Evolutionary conservation across 2,329 filamentous ascomycete genomes (phyloP), one percentile per base, ranked within the genome.

Genomic region (Alternaria incomplexa): DNA sequence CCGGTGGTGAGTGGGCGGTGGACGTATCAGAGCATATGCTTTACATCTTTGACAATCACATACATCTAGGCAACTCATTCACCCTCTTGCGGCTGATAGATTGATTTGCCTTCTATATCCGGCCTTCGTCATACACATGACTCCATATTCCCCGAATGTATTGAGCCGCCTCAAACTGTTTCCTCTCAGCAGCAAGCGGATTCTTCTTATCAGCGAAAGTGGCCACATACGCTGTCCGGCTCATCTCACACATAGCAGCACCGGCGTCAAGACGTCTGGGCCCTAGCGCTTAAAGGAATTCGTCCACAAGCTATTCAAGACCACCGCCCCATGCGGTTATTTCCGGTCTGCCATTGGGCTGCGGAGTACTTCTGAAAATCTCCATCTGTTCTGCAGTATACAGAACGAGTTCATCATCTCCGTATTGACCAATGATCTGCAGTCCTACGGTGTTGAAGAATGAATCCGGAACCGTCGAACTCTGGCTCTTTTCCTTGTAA

Each of bases 391-490:
- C 75, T 6, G 90, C 90, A 60, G 89, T 82, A 1, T 81, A 77
- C 5, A 94, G 81, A 23, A 94, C 80, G 43, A 87, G 80, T 20
- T 84, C 82, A 76, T 96, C 92, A 72, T 93, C 89, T 79, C 91
- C 93, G 75, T 89, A 94, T 77, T 96, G 92, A n/a, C 90, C 91
- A 66, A 94, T 90, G 11, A 95, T 77, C 76, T 96, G 92, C 74
- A 96, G 83, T 0, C 92, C 92, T 1, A 85, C 84, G 53, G 79
- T 82, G 30, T 78, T 70, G 7, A 53, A 64, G 7, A 45, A 64
- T 51, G 62, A 73, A 75, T 62, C 20, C 2, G 26, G 2, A n/a
- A 32, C 50, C n/a, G 62, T 66, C 6, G 74, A 77, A 17, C 7
- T 23, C 3, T 78, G 75, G 6, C 68, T 68, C 13, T 45, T 46